Base-by-base conservation (phyloP, 495 filamentous ascomycete genomes). In the Aspergillus panamensis region DNA sequence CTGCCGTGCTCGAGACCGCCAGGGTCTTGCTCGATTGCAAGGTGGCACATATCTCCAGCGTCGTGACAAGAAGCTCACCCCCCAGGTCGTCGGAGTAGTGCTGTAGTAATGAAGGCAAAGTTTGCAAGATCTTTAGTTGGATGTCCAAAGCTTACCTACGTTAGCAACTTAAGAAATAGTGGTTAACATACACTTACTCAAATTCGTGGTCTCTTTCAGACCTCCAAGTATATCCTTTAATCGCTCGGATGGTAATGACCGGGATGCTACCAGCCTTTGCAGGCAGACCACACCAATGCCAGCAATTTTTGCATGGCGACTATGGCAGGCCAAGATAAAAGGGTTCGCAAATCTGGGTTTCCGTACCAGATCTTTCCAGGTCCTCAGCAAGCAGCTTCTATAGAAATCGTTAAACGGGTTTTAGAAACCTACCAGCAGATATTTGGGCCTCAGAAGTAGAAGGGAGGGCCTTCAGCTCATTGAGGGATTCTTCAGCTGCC, bases 91-190 rank as follows among this genome's bases (percentile, higher is more conserved):
- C 81, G 0, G 90, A 85, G 74, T 97, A 97, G 68, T 94, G 94
- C 61, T 97, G 92, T 8, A 97, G 74, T 37, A 98, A 67, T 1
- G 91, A 88, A n/a, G 95, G 94, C 31, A 98, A 75, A 0, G 92
- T 89, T 68, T 98, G 94, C 16, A 98, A 77, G 30, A 97, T 95
- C 73, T 97, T 98, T 50, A 98, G 82, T 64, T 98, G 94, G 3
- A 97, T 87, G 69, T 98, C 95, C 48, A 95, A 82, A 32, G 87
- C 92, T 80, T 72, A 64, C 21, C 63, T 72, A 3, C n/a, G 53
- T 81, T 50, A 79, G 70, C 49, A 59, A 16, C 30, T 10, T 31
- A 51, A 13, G 20, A 29, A 10, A 19, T 8, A 25, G 5, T 25
- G 25, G 4, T n/a, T 48, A 35, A 10, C 10, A 39, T 35, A 47